A percentile compares a stretch with the other conserved stretches of the same genome.
phyloP scores from a whole-genome alignment of 2,329 filamentous ascomycete species.

The Eurotiales sp. region DNA sequence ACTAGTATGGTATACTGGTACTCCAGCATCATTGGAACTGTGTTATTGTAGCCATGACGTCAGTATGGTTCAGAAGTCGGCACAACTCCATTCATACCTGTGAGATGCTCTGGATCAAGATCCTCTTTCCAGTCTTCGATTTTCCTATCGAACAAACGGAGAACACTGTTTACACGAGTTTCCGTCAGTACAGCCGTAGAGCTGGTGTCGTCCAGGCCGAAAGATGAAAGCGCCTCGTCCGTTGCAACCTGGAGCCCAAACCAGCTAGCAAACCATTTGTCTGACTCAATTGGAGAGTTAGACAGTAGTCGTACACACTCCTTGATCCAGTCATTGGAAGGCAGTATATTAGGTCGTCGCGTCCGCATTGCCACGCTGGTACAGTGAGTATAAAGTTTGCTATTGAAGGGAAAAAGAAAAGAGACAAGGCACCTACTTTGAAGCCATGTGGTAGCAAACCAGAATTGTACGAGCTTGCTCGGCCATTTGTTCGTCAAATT shows the following conservation, averaged over 20 bases:
- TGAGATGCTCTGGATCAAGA: constrained; percentile 25
- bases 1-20: constrained; percentile 29
- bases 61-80: too few species aligned
- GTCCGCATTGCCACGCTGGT: constrained; percentile 34
- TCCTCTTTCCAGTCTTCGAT: constrained; percentile 32
- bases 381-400: constrained; percentile 11
- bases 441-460: constrained; percentile 32
- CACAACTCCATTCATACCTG: constrained; percentile 25
- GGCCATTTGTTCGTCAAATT: constrained; percentile 28
- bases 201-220: constrained; percentile 34
- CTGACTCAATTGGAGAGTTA: constrained; percentile 26
- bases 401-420: too few species aligned
- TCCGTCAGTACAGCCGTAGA: constrained; percentile 29
- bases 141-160: constrained; percentile 34
- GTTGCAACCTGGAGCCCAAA: constrained; percentile 33
- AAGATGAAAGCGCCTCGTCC: constrained; percentile 33
- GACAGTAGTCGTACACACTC: constrained; percentile 30
- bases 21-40: constrained; percentile 29
- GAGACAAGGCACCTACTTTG: constrained; percentile 26
- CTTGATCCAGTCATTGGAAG: constrained; percentile 34
- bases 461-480: constrained; percentile 33
- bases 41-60: too few species aligned
- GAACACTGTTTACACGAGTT: constrained; percentile 30
- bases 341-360: constrained; percentile 31
- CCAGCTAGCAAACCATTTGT: constrained; percentile 31